These are phyloP conservation scores for Trichomonas vaginalis DNA, from an alignment of 208 protist genomes.

Conservation along the genomic window DNA sequence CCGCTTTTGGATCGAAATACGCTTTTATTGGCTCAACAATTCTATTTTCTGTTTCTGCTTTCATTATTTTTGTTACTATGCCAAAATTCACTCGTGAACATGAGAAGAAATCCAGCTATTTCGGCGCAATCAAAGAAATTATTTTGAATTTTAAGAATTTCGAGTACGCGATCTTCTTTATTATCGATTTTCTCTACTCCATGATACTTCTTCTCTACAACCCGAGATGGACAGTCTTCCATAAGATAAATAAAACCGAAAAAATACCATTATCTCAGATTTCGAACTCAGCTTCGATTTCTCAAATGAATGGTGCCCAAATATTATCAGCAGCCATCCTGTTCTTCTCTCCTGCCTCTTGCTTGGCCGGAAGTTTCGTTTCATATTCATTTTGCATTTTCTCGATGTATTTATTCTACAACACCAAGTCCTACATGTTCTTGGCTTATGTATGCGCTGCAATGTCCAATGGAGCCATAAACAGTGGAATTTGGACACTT, in stretches of 20 bases:
- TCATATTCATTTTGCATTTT: neutral
- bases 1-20: neutral
- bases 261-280: slow-evolving; percentile 5
- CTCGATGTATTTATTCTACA: neutral
- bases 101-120: neutral
- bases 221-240: neutral
- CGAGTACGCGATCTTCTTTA: neutral
- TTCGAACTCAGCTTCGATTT: neutral
- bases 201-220: neutral
- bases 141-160: neutral
- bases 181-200: neutral
- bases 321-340: neutral
- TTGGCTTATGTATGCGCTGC: neutral
- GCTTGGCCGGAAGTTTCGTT: neutral
- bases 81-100: neutral
- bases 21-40: neutral
- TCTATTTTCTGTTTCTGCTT: neutral
- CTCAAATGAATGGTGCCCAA: neutral
- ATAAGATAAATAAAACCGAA: neutral
- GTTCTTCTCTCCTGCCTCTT: neutral
- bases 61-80: neutral
- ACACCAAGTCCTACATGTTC: neutral
- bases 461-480: neutral
- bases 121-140: neutral
- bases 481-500: neutral